Evolutionary conservation across 2,329 filamentous ascomycete species (phyloP), one percentile per base, ranked within the genome.

Genomic region (Aciculosporium take): DNA sequence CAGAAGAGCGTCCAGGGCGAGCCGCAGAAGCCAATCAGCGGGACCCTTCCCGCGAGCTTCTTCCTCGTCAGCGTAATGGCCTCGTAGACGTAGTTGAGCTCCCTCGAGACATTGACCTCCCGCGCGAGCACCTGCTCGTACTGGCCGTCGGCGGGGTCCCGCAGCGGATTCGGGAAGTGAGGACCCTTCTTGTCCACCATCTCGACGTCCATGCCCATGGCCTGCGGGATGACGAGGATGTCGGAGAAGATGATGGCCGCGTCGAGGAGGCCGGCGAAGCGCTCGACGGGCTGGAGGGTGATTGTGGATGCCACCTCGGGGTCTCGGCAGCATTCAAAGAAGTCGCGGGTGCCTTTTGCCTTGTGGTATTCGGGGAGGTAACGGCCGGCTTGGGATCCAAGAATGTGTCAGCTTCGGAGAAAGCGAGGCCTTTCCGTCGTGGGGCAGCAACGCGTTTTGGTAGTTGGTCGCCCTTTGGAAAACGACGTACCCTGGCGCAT

Each of bases 221-320:
- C 91, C 66, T 98, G 91, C 0, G 91, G 91, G 48, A 98, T 88
- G 35, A 98, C 91, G 29, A 98, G 76, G 50, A 98, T 98, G 59
- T 98, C 91, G 43, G 86, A 94, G 71, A 98, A 98, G 62, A 98
- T 98, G 56, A 98, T 98, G 45, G 91, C 88, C 23, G 87, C 89
- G 62, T 98, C 91, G 52, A 98, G 77, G 46, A 98, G 79, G 33
- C 87, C 88, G 32, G 74, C 80, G 58, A 80, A 98, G 40, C 91
- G 86, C 53, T 95, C 87, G 54, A 98, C 80, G 40, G 91, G 91
- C 63, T 98, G 91, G 23, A 98, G 74, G 5, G 91, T 98, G 52
- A 98, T 68, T 30, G 84, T 93, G 25, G 87, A 95, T 39, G 91
- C 86, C 48, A 96, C 80, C 61, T 96, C 87, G 43, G 91, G 86